Evolutionary conservation across 257 asterid genomes (phyloP).

Genomic region (Solanum rostratum): DNA sequence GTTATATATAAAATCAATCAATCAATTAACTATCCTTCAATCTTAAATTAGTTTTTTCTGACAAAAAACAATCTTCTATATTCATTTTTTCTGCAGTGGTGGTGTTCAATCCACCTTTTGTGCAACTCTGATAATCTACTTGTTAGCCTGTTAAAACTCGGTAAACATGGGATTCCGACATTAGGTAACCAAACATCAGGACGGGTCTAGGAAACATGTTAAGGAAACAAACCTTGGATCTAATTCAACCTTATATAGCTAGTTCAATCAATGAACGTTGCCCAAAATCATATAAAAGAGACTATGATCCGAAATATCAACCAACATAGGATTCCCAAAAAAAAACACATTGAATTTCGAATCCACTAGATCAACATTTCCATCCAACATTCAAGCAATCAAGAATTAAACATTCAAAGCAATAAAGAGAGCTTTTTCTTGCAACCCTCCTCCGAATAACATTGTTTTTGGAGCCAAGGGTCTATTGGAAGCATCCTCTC

Average conservation of each 20-base stretch:
- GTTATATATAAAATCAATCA: background rate
- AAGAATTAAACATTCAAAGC: background rate
- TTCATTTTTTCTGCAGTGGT: background rate
- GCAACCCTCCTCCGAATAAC: background rate
- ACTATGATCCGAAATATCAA: background rate
- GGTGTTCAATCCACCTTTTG: background rate
- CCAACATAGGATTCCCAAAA: background rate
- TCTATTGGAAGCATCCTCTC: background rate
- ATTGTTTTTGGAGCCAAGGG: fast-evolving
- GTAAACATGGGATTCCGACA: background rate
- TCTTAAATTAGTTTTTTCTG: background rate
- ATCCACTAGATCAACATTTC: background rate
- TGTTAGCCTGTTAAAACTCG: background rate
- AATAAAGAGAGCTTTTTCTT: background rate
- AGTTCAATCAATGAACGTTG: background rate
- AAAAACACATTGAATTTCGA: background rate
- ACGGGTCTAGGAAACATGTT: background rate
- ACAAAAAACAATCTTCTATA: background rate
- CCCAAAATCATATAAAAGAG: background rate
- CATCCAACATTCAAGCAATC: background rate
- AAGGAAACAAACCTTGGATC: background rate
- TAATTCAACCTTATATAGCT: background rate
- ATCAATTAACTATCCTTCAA: background rate
- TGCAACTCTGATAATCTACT: background rate
- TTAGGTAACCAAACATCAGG: background rate